Base-by-base conservation (phyloP, 768 basidiomycete species). In the Suillus brevipes region DNA sequence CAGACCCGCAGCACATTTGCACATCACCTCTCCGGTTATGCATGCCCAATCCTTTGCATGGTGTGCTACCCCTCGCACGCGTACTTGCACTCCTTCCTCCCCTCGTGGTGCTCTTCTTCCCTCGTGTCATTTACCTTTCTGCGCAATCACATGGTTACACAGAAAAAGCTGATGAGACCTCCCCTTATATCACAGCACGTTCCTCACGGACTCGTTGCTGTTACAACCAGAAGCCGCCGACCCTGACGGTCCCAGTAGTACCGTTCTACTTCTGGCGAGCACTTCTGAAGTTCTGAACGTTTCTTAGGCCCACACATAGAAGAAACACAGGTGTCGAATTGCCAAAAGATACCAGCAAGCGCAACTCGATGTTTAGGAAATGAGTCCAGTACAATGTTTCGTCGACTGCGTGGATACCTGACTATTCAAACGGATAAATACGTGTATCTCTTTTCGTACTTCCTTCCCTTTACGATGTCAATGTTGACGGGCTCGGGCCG, bases 371-470 rank as follows among this genome's bases (percentile, higher is more conserved):
- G 62, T 77, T 83, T 67, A 78, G 75, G 45, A 87, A 85, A 67
- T 80, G 82, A 70, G 72, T 89, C 38, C 83, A 82, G 69, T 94
- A 94, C 72, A 94, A 94, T 66, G 81, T 94, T 61, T 92, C 92
- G 4, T 89, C 89, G 1, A 83, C 83, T 12, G 80, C 84, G 37
- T 95, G 92, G 92, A 89, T 95, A 66, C 92, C 92, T 7, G 81
- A 84, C 63, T 95, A 95, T 69, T 86, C 87, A 31, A 31, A 31
- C 31, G 31, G 31, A 31, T 31, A 31, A 31, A 31, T 31, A 31
- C 5, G 31, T 31, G 2, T 31, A 31, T 31, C 31, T 31, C 31
- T 31, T 31, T 2, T 31, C 5, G 31, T 31, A 31, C 31, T 31
- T 31, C 31, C 31, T 31, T 31, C 31, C 5, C 31, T 31, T 31